Evolutionary conservation across 2,329 filamentous ascomycete species (phyloP).

Genomic region (Lachnellula subtilissima): DNA sequence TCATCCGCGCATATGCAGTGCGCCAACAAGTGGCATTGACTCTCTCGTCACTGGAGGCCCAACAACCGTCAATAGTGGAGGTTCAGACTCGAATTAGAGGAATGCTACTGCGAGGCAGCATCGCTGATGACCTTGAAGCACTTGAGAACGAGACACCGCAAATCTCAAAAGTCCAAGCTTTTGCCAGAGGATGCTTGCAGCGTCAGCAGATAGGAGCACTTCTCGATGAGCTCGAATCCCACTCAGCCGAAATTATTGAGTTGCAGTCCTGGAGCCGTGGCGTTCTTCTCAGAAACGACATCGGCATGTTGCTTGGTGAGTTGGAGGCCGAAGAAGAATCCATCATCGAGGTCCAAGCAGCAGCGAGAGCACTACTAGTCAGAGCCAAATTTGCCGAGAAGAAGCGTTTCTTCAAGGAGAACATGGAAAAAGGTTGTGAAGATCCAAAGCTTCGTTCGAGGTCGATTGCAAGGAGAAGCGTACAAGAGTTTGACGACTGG

Average conservation of each 20-base stretch:
- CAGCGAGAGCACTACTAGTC: slow-evolving; percentile 68
- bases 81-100: slow-evolving; percentile 59
- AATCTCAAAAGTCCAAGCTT: slow-evolving; percentile 61
- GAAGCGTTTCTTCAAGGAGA: slow-evolving; percentile 82
- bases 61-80: slow-evolving; percentile 43
- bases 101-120: slow-evolving; percentile 51
- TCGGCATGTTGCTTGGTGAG: slow-evolving; percentile 70
- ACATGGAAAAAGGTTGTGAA: slow-evolving; percentile 99
- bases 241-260: slow-evolving; percentile 60
- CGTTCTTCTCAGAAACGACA: slow-evolving; percentile 68
- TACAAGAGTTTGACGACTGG: slow-evolving; percentile 96
- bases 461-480: slow-evolving; percentile 91
- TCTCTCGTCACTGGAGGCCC: slow-evolving; percentile 43
- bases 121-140: slow-evolving; percentile 46
- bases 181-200: slow-evolving; percentile 59
- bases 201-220: slow-evolving; percentile 58
- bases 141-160: slow-evolving; percentile 53
- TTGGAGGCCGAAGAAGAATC: slow-evolving; percentile 79
- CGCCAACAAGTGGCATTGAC: slow-evolving; percentile 45
- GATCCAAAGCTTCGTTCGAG: slow-evolving; percentile 93
- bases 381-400: slow-evolving; percentile 76
- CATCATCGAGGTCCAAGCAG: slow-evolving; percentile 69
- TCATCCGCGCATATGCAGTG: slow-evolving; percentile 48
- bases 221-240: slow-evolving; percentile 64
- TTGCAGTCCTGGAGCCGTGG: slow-evolving; percentile 75